These are phyloP conservation scores for Hebeloma cylindrosporum DNA, from an alignment of 768 basidiomycete genomes.

Conservation along the genomic window DNA sequence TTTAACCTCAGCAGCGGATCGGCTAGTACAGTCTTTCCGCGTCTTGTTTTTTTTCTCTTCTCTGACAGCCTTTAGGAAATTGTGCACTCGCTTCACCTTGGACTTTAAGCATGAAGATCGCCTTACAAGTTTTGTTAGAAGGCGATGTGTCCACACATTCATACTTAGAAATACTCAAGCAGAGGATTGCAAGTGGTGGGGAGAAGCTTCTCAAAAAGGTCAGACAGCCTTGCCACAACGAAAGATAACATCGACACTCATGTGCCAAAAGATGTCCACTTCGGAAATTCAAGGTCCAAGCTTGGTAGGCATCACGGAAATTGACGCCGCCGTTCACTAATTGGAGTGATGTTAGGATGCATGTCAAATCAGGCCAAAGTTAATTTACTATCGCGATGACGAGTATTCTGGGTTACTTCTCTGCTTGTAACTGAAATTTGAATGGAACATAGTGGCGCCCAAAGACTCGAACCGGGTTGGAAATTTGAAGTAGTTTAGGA, in stretches of 20 bases:
- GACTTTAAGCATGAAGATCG: conserved; percentile 43
- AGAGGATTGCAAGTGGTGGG: conserved; percentile 27
- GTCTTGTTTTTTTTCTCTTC: background rate
- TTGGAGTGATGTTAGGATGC: too few relatives aligned
- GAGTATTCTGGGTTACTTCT: conserved; percentile 14
- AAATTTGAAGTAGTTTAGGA: too few relatives aligned
- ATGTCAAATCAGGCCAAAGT: conserved; percentile 1
- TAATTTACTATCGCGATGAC: conserved; percentile 19
- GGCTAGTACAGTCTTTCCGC: conserved; percentile 12
- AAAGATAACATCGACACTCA: too few relatives aligned
- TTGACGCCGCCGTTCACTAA: too few relatives aligned
- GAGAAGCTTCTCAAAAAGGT: conserved; percentile 19
- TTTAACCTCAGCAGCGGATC: conserved; percentile 7
- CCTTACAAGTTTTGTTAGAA: conserved; percentile 34
- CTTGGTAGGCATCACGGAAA: too few relatives aligned
- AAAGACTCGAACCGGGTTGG: too few relatives aligned
- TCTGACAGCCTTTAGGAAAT: conserved; percentile 11
- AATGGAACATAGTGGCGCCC: too few relatives aligned
- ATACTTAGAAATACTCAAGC: conserved; percentile 32
- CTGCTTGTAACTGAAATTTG: background rate
- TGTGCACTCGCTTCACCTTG: conserved; percentile 43
- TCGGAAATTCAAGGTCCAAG: too few relatives aligned
- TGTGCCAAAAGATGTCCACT: too few relatives aligned
- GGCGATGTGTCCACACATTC: conserved; percentile 10
- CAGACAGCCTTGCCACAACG: too few relatives aligned